Base-by-base conservation (phyloP, 1,139 yeast species). In the Eremothecium sinecaudum region DNA sequence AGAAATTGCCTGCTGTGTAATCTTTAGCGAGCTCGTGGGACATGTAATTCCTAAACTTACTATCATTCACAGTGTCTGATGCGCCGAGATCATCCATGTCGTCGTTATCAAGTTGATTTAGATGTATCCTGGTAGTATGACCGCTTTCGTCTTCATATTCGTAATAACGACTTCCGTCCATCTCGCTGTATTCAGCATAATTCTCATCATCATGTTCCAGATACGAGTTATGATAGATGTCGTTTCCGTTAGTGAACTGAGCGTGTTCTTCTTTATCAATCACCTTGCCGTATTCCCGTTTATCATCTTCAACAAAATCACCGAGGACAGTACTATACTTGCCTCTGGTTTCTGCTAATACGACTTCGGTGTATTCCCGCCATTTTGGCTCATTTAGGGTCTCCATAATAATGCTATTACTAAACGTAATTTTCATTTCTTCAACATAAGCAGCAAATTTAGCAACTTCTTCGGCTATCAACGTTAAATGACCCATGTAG, bases 241-340 rank as follows among this genome's bases (percentile, higher is more conserved):
- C 44, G 30, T 40, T 41, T 15, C 37, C 36, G 28, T 34, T 38
- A 18, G 35, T 37, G 13, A 39, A 40, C 15, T 34, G 42, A 8
- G 42, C 44, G 15, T 39, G 42, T 3, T 41, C 45, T 17, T 39
- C 40, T 18, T 38, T 42, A n/a, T 36, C 39, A 22, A 37, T 33
- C 21, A 40, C 46, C 21, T 41, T 43, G 5, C 37, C 39, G 4
- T 43, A 52, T 18, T 44, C 50, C 6, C 51, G 57, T 10, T 48
- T 56, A 10, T 47, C 56, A 3, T 35, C 47, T 9, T 40, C 40
- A 11, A 41, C 73, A 51, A 66, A 61, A 20, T 94, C 95, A 9
- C 98, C 97, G 21, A 90, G 67, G 24, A 90, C 81, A n/a, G 95
- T 87, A 59, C 90, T 90, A 60, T 90, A 90, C 61, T 86, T 87